Evolutionary conservation across 2,329 filamentous ascomycete species (phyloP).

Genomic region (Neonectria neomacrospora): DNA sequence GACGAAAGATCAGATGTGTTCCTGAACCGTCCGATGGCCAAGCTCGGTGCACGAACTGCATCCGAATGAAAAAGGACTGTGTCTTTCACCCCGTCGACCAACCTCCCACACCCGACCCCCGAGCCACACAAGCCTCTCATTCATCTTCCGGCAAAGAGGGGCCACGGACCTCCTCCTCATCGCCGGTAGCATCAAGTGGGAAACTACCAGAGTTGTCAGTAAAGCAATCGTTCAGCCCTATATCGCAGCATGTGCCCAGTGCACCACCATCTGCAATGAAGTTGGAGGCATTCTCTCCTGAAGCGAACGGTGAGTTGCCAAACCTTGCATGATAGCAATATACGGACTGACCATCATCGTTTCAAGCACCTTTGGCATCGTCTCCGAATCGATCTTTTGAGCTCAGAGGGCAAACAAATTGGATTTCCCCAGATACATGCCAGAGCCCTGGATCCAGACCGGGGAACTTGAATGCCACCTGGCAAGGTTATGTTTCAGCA

Average conservation of each 20-base stretch:
- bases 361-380: slow-evolving; percentile 28
- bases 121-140: slow-evolving; percentile 55
- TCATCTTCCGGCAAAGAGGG: slow-evolving; percentile 53
- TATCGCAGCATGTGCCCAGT: slow-evolving; percentile 58
- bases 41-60: slow-evolving; percentile 90
- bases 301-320: slow-evolving; percentile 56
- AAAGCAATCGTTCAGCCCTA: slow-evolving; percentile 55
- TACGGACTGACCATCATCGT: slow-evolving; percentile 15
- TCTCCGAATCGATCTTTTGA: slow-evolving; percentile 29
- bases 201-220: slow-evolving; percentile 55
- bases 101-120: slow-evolving; percentile 63
- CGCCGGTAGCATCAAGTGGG: slow-evolving; percentile 58
- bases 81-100: slow-evolving; percentile 92
- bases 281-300: slow-evolving; percentile 52
- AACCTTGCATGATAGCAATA: slow-evolving; percentile 32
- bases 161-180: slow-evolving; percentile 61
- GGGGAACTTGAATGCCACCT: slow-evolving; percentile 56
- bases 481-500: slow-evolving; percentile 62
- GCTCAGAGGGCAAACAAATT: slow-evolving; percentile 55
- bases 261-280: slow-evolving; percentile 59
- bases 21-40: slow-evolving; percentile 77
- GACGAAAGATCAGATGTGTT: slow-evolving; percentile 93
- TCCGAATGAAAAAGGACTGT: slow-evolving; percentile 93
- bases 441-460: slow-evolving; percentile 54
- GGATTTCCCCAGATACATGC: slow-evolving; percentile 58